Base-by-base conservation (phyloP, 805 yeast genomes). In the Kodamaea jinghongensis region DNA sequence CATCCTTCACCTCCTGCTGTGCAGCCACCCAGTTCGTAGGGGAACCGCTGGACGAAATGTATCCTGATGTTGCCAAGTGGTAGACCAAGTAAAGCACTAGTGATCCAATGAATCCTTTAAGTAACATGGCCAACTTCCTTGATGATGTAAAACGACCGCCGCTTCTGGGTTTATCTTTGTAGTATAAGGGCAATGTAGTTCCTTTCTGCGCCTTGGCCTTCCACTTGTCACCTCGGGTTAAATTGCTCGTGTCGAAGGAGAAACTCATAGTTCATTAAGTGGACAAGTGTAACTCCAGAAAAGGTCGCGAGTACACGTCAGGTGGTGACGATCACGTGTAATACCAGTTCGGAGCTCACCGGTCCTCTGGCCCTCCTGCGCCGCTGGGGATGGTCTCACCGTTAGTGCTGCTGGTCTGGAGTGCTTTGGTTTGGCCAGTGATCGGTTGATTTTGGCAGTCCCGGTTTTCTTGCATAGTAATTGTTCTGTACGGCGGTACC, bases 1-100 rank as follows among this genome's bases (percentile, higher is more conserved):
- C 87, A n/a, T 67, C 55, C 50, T 72, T 79, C 22, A 89, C 90
- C 47, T 75, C 75, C 10, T 65, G 60, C 49, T 78, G 80, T 41
- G 78, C 73, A 3, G 48, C 48, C 2, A 52, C 43, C 87, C 87
- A 81, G 28, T 50, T 36, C n/a, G 6, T 29, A 9, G 5, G 9
- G 11, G 31, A 23, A 3, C n/a, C 13, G 6, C 37, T 9, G 14
- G 25, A 7, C 4, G 30, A 10, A 12, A n/a, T 37, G 44, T 20
- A 23, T 28, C 39, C 35, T 33, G 41, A 11, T 22, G 41, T 32
- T 11, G 49, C 46, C 16, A 39, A 41, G 27, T 45, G 57, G 45
- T 74, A 71, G 1, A 73, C 39, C 4, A 62, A 31, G 43, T 76
- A 79, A 11, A 78, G 52, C 6, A 63, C 59, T 4, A 71, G 28